phyloP scores from a whole-genome alignment of 2,329 filamentous ascomycete genomes.

The Penicillium nordicum region DNA sequence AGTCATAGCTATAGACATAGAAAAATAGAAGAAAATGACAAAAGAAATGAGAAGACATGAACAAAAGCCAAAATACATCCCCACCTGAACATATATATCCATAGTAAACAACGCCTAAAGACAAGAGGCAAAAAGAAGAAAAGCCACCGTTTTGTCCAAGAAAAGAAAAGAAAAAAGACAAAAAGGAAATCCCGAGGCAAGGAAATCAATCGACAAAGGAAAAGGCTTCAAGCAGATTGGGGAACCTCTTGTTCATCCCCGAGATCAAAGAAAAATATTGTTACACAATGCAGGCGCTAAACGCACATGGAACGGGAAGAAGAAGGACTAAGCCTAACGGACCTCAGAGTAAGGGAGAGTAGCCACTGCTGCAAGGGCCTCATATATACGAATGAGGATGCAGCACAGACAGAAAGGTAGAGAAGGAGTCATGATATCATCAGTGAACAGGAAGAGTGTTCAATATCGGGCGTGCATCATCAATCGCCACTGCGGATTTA shows the following conservation, averaged over 20 bases:
- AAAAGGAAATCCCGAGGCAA: slow-evolving; percentile 1
- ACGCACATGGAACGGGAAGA: slow-evolving; percentile 19
- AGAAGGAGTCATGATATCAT: slow-evolving; percentile 15
- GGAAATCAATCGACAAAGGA: slow-evolving; percentile 10
- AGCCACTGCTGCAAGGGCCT: slow-evolving; percentile 3
- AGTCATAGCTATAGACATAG: slow-evolving; percentile 23
- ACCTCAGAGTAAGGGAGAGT: slow-evolving; percentile 7
- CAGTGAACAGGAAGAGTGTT: not conserved
- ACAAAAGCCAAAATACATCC: slow-evolving; percentile 8
- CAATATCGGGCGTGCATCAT: slow-evolving; percentile 1
- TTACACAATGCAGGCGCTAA: slow-evolving; percentile 33
- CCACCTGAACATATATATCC: slow-evolving; percentile 16
- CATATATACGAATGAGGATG: not conserved
- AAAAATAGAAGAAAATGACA: slow-evolving; percentile 14
- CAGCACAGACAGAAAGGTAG: not conserved
- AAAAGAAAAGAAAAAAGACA: not conserved
- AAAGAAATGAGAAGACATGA: slow-evolving; percentile 13
- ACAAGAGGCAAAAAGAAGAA: slow-evolving; percentile 7
- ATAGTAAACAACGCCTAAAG: slow-evolving; percentile 13
- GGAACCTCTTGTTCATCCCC: slow-evolving; percentile 6
- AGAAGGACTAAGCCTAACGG: slow-evolving; percentile 7
- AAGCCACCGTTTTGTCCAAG: slow-evolving; percentile 12
- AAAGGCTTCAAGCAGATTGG: slow-evolving; percentile 7
- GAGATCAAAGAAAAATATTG: slow-evolving; percentile 18
- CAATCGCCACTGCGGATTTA: slow-evolving; percentile 11